Evolutionary conservation across 345 rosid genomes (phyloP), one percentile per base, ranked within the genome.

Genomic region (Laguncularia racemosa): DNA sequence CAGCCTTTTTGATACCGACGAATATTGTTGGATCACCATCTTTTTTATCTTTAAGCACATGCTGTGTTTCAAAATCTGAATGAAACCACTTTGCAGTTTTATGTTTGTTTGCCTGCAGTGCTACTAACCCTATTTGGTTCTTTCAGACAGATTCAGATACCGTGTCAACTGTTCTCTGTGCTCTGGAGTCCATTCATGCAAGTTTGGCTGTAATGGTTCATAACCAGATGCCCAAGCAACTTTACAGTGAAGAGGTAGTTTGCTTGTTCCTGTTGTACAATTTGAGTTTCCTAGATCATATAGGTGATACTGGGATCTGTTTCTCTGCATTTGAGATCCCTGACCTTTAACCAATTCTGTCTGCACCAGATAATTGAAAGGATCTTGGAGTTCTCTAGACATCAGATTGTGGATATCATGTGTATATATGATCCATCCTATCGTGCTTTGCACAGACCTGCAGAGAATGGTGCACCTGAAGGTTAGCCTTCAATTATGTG

Each of bases 101-200:
- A 33, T 33, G 40, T 33, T 33, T 33, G 40, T 33, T 33, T 33
- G 40, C 40, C 40, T 9, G 40, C 11, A 9, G 40, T 33, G 13
- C 54, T 19, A 38, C 16, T 53, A 19, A 28, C 61, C 17, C 15
- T 8, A 18, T 6, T 19, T 28, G 58, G 40, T 51, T 28, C 57
- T 75, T 81, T 71, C 91, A 89, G 97, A 73, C 79, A 60, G 95
- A 88, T 67, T 84, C 95, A 60, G 89, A 86, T 71, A 77, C 78
- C 50, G 73, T 80, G 57, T 77, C 78, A 46, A 64, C 67, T 46
- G 78, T 87, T 46, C 82, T 87, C 57, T 81, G 95, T 71, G 97
- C 99, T 63, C 72, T 93, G 75, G 99, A 93, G 76, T 84, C 99
- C 52, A 84, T 93, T 62, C 97, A 93, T 82, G 96, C 95, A 49